Percentiles rank a stretch among this genome's conserved stretches.
Conservation (phyloP, 2,329 filamentous ascomycete genomes). For the Elsinoe australis region DNA sequence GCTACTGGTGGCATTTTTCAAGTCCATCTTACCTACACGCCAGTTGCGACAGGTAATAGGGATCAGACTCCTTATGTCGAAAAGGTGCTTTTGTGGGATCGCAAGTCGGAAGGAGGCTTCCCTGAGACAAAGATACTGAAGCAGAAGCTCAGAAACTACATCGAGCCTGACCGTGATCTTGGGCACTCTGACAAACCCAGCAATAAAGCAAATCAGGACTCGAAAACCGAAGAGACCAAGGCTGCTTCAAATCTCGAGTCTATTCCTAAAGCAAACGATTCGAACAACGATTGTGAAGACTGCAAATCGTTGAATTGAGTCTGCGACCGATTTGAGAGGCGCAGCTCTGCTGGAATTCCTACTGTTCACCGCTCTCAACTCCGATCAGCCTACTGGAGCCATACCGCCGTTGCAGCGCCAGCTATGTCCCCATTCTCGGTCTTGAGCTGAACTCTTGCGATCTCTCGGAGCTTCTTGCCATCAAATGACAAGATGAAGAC, state of each 20-base stretch:
- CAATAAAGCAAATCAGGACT: slow-evolving; percentile 21
- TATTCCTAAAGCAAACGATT: too few species aligned
- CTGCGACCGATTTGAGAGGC: too few species aligned
- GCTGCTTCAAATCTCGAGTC: too few species aligned
- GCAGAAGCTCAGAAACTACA: slow-evolving; percentile 69
- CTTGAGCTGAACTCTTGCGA: slow-evolving; percentile 26
- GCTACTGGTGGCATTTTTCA: slow-evolving; percentile 76
- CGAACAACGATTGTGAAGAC: slow-evolving; percentile 23
- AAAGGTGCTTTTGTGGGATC: slow-evolving; percentile 70
- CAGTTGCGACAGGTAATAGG: slow-evolving; percentile 17
- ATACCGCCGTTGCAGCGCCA: slow-evolving; percentile 30
- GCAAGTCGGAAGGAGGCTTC: slow-evolving; percentile 79
- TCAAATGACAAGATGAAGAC: slow-evolving; percentile 31
- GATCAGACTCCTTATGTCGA: slow-evolving; percentile 22
- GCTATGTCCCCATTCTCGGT: slow-evolving; percentile 27
- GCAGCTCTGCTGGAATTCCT: neutral
- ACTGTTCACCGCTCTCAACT: neutral
- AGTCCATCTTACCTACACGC: slow-evolving; percentile 52
- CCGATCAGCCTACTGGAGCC: slow-evolving; percentile 25
- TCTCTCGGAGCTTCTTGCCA: slow-evolving; percentile 27
- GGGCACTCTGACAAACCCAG: slow-evolving; percentile 55
- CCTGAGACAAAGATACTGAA: slow-evolving; percentile 92
- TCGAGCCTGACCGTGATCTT: slow-evolving; percentile 68
- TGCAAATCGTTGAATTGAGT: too few species aligned
- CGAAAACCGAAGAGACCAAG: neutral